Percentiles rank a stretch among this genome's conserved stretches.
phyloP scores from a whole-genome alignment of 2,329 filamentous ascomycete genomes.

The Colletotrichum sp. region DNA sequence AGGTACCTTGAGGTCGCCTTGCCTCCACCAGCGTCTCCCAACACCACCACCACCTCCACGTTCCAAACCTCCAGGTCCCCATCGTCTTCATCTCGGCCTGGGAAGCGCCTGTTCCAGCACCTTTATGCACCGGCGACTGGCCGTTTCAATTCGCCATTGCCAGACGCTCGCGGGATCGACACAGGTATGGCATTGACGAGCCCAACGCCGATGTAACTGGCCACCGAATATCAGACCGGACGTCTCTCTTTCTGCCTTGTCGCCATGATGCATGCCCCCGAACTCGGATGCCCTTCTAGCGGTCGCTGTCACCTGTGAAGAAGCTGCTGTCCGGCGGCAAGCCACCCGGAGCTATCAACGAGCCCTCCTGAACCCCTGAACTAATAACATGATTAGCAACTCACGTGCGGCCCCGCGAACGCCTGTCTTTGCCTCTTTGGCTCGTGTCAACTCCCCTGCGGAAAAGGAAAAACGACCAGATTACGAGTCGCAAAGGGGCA shows the following conservation, averaged over 20 bases:
- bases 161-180: background rate
- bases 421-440: background rate
- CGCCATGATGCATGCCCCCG: background rate
- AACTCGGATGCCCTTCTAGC: background rate
- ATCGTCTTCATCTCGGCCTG: background rate
- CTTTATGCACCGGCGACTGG: background rate
- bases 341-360: background rate
- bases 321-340: background rate
- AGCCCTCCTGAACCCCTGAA: constrained; percentile 2
- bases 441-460: background rate
- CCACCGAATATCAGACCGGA: background rate
- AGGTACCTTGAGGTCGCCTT: background rate
- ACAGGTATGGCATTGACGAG: constrained; percentile 11
- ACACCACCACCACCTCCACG: background rate
- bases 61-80: background rate
- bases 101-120: constrained; percentile 16
- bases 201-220: background rate
- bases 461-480: background rate
- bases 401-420: background rate
- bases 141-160: constrained; percentile 9
- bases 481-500: constrained; percentile 13
- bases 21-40: background rate
- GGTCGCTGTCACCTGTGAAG: background rate
- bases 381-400: constrained; percentile 1
- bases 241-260: background rate